Evolutionary conservation across 208 protist genomes (phyloP).

Genomic region (Tritrichomonas musculus): DNA sequence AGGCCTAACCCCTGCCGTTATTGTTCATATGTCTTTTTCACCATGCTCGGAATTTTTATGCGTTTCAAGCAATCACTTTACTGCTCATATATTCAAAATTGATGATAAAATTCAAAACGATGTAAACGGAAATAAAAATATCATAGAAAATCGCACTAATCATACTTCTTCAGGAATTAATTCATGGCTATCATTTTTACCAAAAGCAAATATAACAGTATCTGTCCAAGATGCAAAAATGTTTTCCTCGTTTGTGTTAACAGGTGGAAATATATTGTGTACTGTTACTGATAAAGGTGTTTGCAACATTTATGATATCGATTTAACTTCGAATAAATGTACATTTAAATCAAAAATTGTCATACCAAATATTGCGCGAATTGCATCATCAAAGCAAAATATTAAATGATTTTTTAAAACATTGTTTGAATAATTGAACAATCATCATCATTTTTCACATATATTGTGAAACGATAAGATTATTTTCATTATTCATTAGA

Average conservation of each 20-base stretch:
- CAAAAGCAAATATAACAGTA: not conserved
- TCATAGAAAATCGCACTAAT: too few relatives aligned
- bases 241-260: not conserved
- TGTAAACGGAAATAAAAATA: too few relatives aligned
- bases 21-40: constrained; percentile 22
- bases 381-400: not conserved
- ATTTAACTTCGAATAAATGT: not conserved
- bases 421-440: too few relatives aligned
- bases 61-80: not conserved
- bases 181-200: not conserved
- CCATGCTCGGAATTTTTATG: not conserved
- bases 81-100: not conserved
- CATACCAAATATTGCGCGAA: not conserved
- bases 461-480: too few relatives aligned
- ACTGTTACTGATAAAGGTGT: not conserved
- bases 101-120: not conserved
- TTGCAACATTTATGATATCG: not conserved
- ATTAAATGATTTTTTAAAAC: too few relatives aligned
- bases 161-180: not conserved
- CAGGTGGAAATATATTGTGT: not conserved
- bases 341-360: not conserved
- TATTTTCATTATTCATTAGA: too few relatives aligned
- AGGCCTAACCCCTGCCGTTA: not conserved
- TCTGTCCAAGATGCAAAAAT: not conserved
- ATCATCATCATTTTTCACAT: too few relatives aligned